Conservation (phyloP, 164 flowering plant genomes). For the Piper betle region DNA sequence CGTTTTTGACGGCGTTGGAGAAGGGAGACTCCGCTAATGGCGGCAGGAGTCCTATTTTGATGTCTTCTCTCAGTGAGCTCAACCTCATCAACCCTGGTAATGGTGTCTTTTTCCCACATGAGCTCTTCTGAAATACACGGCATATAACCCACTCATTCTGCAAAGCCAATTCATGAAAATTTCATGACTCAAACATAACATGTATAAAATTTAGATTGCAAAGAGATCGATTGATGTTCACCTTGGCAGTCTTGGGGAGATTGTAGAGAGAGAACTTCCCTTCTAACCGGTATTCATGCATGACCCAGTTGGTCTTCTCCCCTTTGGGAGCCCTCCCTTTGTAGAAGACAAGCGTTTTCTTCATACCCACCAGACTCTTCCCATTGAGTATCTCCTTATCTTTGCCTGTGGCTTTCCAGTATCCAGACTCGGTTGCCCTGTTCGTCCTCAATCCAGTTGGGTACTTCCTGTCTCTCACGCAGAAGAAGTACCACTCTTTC, state of each 20-base stretch:
- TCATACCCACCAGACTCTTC: slow-evolving; percentile 80
- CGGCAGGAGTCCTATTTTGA: slow-evolving; percentile 24
- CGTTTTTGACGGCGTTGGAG: slow-evolving; percentile 10
- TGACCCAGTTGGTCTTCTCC: slow-evolving; percentile 80
- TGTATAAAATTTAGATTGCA: too few species aligned
- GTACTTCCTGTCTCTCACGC: slow-evolving; percentile 83
- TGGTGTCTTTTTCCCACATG: slow-evolving; percentile 65
- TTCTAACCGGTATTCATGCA: slow-evolving; percentile 84
- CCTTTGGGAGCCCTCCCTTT: slow-evolving; percentile 95
- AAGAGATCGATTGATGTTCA: slow-evolving; percentile 3
- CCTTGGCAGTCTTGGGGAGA: slow-evolving; percentile 65
- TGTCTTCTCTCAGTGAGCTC: slow-evolving; percentile 26
- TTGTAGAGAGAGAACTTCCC: slow-evolving; percentile 56
- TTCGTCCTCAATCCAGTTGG: slow-evolving; percentile 93
- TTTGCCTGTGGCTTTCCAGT: slow-evolving; percentile 98
- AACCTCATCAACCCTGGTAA: slow-evolving; percentile 36
- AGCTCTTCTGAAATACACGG: slow-evolving; percentile 73
- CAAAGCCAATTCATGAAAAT: background rate
- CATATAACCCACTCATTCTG: slow-evolving; percentile 99
- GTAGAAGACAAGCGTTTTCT: slow-evolving; percentile 93
- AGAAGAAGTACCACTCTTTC: slow-evolving; percentile 95
- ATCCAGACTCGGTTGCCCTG: slow-evolving; percentile 84
- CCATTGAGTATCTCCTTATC: slow-evolving; percentile 76
- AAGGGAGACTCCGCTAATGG: slow-evolving; percentile 55
- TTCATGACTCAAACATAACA: too few species aligned